These are phyloP conservation scores for Colletotrichum filicis DNA, from an alignment of 2,329 filamentous ascomycete genomes.

Conservation along the genomic window DNA sequence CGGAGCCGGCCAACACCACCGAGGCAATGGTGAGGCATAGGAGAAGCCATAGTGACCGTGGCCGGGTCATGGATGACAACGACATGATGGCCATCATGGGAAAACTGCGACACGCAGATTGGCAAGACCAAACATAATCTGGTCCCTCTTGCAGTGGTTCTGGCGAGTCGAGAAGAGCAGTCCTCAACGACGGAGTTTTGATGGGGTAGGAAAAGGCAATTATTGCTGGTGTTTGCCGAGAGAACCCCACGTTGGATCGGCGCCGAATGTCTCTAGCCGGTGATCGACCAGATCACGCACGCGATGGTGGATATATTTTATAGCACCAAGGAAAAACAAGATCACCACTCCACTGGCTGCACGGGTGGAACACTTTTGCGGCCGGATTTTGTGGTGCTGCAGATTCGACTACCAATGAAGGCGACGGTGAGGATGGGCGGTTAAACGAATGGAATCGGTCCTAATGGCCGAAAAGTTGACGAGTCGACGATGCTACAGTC, in stretches of 20 bases:
- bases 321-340: constrained; percentile 29
- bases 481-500: background rate
- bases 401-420: background rate
- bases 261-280: constrained; percentile 21
- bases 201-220: background rate
- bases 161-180: background rate
- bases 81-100: constrained; percentile 40
- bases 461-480: background rate
- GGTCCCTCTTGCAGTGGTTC: constrained; percentile 22
- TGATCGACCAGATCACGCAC: constrained; percentile 31
- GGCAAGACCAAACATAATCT: constrained; percentile 40
- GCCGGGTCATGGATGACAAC: constrained; percentile 25
- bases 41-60: constrained; percentile 43
- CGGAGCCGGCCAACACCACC: constrained; percentile 13
- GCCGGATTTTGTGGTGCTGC: background rate
- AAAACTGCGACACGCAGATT: constrained; percentile 38
- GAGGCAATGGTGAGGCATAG: constrained; percentile 40
- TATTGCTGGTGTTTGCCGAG: background rate
- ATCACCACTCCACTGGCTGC: constrained; percentile 18
- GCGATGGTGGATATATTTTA: constrained; percentile 29
- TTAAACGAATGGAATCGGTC: constrained; percentile 26
- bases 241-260: constrained; percentile 33
- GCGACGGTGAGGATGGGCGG: background rate
- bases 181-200: background rate
- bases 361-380: background rate